phyloP scores from a whole-genome alignment of 225 moss, liverwort and hornwort species.

The Antitrichia curtipendula region DNA sequence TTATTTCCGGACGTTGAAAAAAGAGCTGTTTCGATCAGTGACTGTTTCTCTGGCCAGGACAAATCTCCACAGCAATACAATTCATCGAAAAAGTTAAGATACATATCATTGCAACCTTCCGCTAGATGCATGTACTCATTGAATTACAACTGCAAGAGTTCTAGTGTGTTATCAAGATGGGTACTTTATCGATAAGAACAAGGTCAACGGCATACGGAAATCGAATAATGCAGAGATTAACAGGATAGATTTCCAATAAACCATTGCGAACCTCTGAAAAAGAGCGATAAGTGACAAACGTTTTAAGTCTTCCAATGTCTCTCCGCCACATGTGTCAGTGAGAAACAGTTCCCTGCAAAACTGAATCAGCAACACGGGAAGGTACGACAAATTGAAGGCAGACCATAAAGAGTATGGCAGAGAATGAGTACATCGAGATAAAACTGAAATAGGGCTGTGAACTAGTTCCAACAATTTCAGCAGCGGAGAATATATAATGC shows the following conservation, averaged over 20 bases:
- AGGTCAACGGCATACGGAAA: not conserved
- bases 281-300: not conserved
- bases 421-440: not conserved
- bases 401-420: not conserved
- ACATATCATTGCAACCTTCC: not conserved
- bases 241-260: not conserved
- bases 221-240: not conserved
- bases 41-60: conserved; percentile 14
- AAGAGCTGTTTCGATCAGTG: conserved; percentile 9
- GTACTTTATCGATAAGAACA: not conserved
- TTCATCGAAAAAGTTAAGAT: not conserved
- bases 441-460: not conserved
- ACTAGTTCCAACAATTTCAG: not conserved
- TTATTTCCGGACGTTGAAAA: not conserved
- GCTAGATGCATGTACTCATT: not conserved
- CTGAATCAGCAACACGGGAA: not conserved
- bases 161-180: not conserved
- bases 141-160: not conserved
- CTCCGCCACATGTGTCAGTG: not conserved
- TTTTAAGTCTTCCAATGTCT: not conserved
- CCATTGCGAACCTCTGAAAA: not conserved
- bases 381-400: not conserved
- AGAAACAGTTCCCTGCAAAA: not conserved
- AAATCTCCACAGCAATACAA: not conserved
- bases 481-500: not conserved